A percentile compares a stretch with the other conserved stretches of the same genome.
Evolutionary conservation across 768 basidiomycete species (phyloP).

Genomic region (Suillus luteus): DNA sequence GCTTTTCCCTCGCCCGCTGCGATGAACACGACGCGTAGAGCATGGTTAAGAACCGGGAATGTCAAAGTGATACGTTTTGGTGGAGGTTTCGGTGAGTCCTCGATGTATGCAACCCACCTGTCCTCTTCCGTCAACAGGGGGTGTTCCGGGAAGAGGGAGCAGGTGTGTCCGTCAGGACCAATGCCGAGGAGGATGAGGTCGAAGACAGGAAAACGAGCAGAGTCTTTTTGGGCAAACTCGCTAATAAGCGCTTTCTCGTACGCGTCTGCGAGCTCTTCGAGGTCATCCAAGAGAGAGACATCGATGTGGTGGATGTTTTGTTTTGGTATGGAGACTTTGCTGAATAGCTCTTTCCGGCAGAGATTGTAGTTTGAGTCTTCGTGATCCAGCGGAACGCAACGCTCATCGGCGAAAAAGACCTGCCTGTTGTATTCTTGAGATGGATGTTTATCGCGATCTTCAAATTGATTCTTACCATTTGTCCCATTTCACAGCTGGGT

Average conservation of each 20-base stretch:
- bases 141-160: slow-evolving; percentile 96
- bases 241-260: slow-evolving; percentile 85
- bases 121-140: slow-evolving; percentile 79
- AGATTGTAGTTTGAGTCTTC: slow-evolving; percentile 89
- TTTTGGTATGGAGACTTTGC: slow-evolving; percentile 76
- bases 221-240: slow-evolving; percentile 90
- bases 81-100: slow-evolving; percentile 95
- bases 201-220: slow-evolving; percentile 96
- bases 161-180: slow-evolving; percentile 98
- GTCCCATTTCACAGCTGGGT: slow-evolving; percentile 81
- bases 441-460: background rate
- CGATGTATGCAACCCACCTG: slow-evolving; percentile 92
- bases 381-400: slow-evolving; percentile 90
- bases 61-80: slow-evolving; percentile 90
- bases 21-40: slow-evolving; percentile 86
- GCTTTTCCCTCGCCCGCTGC: slow-evolving; percentile 82
- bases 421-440: slow-evolving; percentile 61
- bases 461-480: slow-evolving; percentile 69
- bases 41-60: slow-evolving; percentile 88
- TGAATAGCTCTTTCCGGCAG: slow-evolving; percentile 73
- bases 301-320: slow-evolving; percentile 87
- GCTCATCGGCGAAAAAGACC: slow-evolving; percentile 96
- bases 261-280: slow-evolving; percentile 78
- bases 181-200: slow-evolving; percentile 96
- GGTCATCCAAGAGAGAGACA: slow-evolving; percentile 58